Evolutionary conservation across 1,284 basidiomycete species (phyloP), one percentile per base, ranked within the genome.

Genomic region (Fomitopsis schrenkii): DNA sequence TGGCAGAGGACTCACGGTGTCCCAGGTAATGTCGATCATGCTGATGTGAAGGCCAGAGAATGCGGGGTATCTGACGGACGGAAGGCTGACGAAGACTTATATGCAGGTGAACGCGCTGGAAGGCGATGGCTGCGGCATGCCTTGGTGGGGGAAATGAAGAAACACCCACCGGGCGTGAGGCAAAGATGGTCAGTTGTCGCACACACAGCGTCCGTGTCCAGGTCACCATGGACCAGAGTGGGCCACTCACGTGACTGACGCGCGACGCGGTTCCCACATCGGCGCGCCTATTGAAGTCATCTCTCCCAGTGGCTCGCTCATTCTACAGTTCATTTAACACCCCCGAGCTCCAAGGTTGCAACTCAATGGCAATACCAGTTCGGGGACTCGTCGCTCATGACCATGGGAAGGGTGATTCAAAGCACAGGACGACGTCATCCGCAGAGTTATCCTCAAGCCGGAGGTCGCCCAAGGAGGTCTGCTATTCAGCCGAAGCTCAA

Each of bases 21-120:
- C 56, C 57, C 62, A 62, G 50, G 60, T 59, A 40, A 62, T 58
- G 59, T 63, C 45, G 57, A 62, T 50, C 61, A 62, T 62, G 53
- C 35, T 45, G 45, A 36, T 61, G 59, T 61, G 59, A 57, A 30
- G 46, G 42, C 45, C 35, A 22, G 19, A 35, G 54, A 26, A 19
- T 52, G 40, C n/a, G 52, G 52, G 33, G 26, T 55, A 35, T 35
- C n/a, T 28, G 48, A 28, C 19, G 28, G 42, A 38, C 42, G 33
- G 26, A 30, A 45, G 40, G 56, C 48, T 50, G 48, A 50, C 28
- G 28, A 50, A 44, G 45, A 26, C 45, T 58, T 54, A 54, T 54
- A 54, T n/a, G 35, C 36, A 54, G 36, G 52, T 15, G 6, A 30
- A 38, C 52, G 52, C 35, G 35, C 52, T 40, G 36, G 8, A 36